phyloP scores from a whole-genome alignment of 306 rosid genomes.

The Hylodesmum podocarpum region DNA sequence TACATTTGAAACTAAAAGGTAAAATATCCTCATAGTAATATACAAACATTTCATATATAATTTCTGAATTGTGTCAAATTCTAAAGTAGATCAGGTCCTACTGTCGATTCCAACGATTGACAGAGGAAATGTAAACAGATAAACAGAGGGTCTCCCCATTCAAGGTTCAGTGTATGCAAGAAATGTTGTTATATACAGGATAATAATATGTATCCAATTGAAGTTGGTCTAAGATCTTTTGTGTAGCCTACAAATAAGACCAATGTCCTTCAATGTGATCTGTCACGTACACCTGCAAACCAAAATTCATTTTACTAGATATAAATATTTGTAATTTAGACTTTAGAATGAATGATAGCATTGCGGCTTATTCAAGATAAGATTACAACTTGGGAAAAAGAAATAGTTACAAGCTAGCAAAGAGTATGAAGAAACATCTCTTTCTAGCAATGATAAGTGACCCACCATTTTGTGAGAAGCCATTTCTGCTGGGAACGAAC shows the following conservation, averaged over 20 bases:
- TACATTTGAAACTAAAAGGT: background rate
- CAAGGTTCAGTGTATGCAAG: conserved; percentile 4
- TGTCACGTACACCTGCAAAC: conserved; percentile 67
- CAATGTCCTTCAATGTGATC: conserved; percentile 75
- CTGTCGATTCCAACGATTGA: background rate
- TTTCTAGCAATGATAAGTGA: background rate
- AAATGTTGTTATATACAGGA: conserved; percentile 51
- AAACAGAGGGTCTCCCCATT: background rate
- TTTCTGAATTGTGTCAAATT: background rate
- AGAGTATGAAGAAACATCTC: conserved; percentile 10
- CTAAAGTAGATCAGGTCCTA: background rate
- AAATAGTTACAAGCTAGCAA: background rate
- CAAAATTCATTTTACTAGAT: background rate
- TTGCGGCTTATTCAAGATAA: background rate
- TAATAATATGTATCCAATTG: conserved; percentile 54
- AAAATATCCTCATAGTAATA: background rate
- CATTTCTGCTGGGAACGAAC: background rate
- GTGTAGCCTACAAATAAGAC: conserved; percentile 73
- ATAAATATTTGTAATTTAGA: conserved; percentile 16
- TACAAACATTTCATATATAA: background rate
- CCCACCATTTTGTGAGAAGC: background rate
- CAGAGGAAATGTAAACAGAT: background rate
- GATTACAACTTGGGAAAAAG: background rate
- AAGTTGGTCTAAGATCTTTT: conserved; percentile 56
- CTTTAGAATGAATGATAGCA: background rate